phyloP scores from a whole-genome alignment of 164 flowering plant genomes.

The Kalanchoe fedtschenkoi region DNA sequence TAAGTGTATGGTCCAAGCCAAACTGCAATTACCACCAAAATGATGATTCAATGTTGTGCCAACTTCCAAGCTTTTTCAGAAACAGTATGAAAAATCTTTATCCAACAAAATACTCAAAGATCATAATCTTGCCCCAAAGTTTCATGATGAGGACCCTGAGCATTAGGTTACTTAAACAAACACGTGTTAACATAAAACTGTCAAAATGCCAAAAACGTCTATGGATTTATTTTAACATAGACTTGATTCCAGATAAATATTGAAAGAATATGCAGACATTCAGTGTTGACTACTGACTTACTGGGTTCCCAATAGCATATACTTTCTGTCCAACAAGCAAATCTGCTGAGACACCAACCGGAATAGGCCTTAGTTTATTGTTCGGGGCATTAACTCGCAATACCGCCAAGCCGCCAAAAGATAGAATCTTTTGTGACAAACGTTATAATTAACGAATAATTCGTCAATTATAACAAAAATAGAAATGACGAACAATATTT shows the following conservation, averaged over 20 bases:
- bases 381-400: conserved; percentile 71
- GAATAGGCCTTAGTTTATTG: conserved; percentile 83
- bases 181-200: neutral
- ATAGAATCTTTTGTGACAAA: too few species aligned
- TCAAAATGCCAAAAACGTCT: neutral
- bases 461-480: too few species aligned
- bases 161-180: neutral
- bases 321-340: conserved; percentile 99
- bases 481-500: too few species aligned
- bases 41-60: neutral
- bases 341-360: conserved; percentile 84
- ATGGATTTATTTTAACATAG: too few species aligned
- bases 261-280: too few species aligned
- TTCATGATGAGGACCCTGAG: neutral
- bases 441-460: too few species aligned
- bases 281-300: too few species aligned
- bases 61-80: too few species aligned
- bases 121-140: neutral
- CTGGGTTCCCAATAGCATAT: conserved; percentile 94
- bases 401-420: too few species aligned
- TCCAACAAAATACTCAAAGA: neutral
- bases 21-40: conserved; percentile 64
- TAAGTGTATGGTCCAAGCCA: conserved; percentile 97
- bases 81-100: neutral
- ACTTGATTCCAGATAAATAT: too few species aligned